A percentile compares a stretch with the other conserved stretches of the same genome.
phyloP scores from a whole-genome alignment of 176 grass and related monocot species.

The Bothriochloa decipiens region DNA sequence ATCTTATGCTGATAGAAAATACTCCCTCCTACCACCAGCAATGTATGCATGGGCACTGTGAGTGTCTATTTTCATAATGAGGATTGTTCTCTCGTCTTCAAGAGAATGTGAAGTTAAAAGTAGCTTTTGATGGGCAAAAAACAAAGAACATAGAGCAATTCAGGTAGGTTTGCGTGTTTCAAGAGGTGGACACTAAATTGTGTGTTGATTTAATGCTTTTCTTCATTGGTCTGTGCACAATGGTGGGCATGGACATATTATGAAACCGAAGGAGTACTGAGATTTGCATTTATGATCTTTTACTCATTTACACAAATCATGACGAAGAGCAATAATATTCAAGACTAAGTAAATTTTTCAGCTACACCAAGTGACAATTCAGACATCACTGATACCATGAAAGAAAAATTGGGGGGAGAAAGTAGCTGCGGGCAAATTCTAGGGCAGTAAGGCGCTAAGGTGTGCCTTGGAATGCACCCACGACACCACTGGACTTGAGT shows the following conservation, averaged over 20 bases:
- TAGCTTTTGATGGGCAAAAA: slow-evolving; percentile 1
- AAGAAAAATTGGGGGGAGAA: not conserved
- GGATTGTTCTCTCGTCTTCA: not conserved
- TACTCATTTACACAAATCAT: not conserved
- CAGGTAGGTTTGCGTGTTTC: not conserved
- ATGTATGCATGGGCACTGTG: not conserved
- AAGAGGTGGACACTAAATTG: not conserved
- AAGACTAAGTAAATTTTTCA: not conserved
- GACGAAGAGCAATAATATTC: not conserved
- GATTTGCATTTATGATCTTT: not conserved
- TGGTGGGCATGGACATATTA: not conserved
- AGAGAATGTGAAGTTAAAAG: not conserved
- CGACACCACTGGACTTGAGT: slow-evolving; percentile 15
- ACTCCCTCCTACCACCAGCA: not conserved
- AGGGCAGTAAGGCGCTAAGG: slow-evolving; percentile 14
- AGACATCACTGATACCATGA: not conserved
- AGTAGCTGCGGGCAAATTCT: not conserved
- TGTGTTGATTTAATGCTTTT: not conserved
- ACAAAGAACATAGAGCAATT: not conserved
- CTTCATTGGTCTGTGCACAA: not conserved
- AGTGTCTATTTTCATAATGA: not conserved
- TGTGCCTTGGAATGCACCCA: not conserved
- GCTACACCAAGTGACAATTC: slow-evolving; percentile 2
- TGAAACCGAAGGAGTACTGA: not conserved
- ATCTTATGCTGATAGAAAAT: not conserved